Evolutionary conservation across 352 stramenopile species (phyloP).

Genomic region (Pythium vanterpoolii): DNA sequence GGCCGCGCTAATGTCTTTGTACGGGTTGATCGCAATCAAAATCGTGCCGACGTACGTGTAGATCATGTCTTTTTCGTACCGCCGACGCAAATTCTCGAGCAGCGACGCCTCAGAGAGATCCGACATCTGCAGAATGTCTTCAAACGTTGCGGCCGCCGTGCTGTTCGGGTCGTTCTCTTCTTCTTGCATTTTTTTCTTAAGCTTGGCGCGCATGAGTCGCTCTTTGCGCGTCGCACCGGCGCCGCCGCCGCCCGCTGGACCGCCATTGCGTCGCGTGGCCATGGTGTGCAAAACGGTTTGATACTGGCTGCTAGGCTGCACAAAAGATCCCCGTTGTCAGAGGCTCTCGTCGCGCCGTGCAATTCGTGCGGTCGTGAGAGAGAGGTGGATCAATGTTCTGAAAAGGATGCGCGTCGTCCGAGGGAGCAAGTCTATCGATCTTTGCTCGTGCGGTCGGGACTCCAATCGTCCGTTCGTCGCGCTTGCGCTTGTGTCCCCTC

Average conservation of each 20-base stretch:
- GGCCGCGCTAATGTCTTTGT: slow-evolving; percentile 65
- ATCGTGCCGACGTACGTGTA: slow-evolving; percentile 94
- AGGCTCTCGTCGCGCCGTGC: too few species aligned
- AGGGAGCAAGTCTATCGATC: background rate
- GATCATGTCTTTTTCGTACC: slow-evolving; percentile 92
- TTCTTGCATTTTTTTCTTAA: slow-evolving; percentile 85
- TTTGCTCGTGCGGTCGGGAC: background rate
- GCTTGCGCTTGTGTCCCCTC: slow-evolving; percentile 31
- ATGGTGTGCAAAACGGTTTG: background rate
- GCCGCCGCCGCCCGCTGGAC: slow-evolving; percentile 24
- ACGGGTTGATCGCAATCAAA: slow-evolving; percentile 91
- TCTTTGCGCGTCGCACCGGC: slow-evolving; percentile 67
- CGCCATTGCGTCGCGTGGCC: slow-evolving; percentile 29
- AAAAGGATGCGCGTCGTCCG: background rate
- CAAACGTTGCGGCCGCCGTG: slow-evolving; percentile 48
- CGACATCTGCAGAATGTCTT: slow-evolving; percentile 89
- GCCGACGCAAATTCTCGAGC: slow-evolving; percentile 81
- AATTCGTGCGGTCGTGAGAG: background rate
- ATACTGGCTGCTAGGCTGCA: too few species aligned
- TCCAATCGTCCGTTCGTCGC: slow-evolving; percentile 3
- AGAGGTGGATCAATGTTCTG: background rate
- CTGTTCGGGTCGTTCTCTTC: slow-evolving; percentile 44
- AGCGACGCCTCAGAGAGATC: slow-evolving; percentile 89
- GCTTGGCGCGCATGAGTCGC: slow-evolving; percentile 79
- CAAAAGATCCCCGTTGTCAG: too few species aligned